Percentiles rank a stretch among this genome's conserved stretches.
Evolutionary conservation across 108 stramenopile genomes (phyloP).

Genomic region (Skeletonema grethae): DNA sequence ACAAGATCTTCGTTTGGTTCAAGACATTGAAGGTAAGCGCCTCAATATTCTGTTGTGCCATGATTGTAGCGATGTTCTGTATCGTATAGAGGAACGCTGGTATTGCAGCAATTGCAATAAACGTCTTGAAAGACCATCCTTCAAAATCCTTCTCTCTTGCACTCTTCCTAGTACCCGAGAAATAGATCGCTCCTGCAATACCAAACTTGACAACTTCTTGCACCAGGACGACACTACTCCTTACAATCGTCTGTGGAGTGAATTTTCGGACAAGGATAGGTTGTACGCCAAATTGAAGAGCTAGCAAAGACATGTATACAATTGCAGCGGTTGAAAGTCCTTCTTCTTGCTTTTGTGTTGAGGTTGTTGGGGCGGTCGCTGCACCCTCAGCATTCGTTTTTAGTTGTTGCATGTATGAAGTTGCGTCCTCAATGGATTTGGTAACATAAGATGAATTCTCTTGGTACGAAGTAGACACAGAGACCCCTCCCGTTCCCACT

Average conservation of each 20-base stretch:
- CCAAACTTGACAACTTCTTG: constrained; percentile 62
- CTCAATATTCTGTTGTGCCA: constrained; percentile 76
- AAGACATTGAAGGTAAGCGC: constrained; percentile 86
- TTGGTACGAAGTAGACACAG: constrained; percentile 9
- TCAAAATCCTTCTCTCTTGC: constrained; percentile 31
- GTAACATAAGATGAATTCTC: not conserved
- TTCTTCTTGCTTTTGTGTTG: constrained; percentile 1
- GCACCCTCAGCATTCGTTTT: not conserved
- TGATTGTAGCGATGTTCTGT: constrained; percentile 74
- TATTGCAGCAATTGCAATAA: constrained; percentile 58
- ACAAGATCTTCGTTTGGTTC: constrained; percentile 93
- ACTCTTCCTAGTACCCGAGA: constrained; percentile 34
- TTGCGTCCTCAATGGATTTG: not conserved
- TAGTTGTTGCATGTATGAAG: not conserved
- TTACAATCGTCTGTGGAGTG: constrained; percentile 57
- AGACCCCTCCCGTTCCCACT: constrained; percentile 6
- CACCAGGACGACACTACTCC: constrained; percentile 67
- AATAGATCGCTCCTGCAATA: constrained; percentile 49
- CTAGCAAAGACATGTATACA: constrained; percentile 57
- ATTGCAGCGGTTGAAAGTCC: constrained; percentile 13
- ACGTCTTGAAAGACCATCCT: constrained; percentile 54
- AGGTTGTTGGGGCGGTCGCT: not conserved
- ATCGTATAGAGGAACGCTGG: constrained; percentile 78
- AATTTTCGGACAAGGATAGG: constrained; percentile 71
- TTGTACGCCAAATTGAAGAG: constrained; percentile 87